Evolutionary conservation across 768 basidiomycete species (phyloP).

Genomic region (Trametes cinnabarina): DNA sequence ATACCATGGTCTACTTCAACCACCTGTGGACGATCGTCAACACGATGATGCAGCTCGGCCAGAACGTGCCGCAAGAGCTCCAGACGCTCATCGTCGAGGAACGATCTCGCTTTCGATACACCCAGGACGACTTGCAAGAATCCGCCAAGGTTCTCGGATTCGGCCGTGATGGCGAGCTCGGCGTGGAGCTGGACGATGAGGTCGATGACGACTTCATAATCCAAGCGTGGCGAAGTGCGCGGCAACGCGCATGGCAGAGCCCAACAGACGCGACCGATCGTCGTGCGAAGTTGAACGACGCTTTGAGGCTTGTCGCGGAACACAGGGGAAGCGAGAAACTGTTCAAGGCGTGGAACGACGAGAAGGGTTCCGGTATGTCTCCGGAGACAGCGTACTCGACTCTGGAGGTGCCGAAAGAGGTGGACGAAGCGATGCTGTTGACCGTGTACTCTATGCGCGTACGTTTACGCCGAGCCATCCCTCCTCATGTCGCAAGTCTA

Average conservation of each 20-base stretch:
- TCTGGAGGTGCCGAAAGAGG: slow-evolving; percentile 66
- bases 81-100: slow-evolving; percentile 62
- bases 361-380: slow-evolving; percentile 59
- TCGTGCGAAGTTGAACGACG: slow-evolving; percentile 59
- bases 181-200: slow-evolving; percentile 68
- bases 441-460: slow-evolving; percentile 73
- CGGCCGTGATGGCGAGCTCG: slow-evolving; percentile 53
- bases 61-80: slow-evolving; percentile 45
- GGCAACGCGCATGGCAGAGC: slow-evolving; percentile 56
- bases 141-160: slow-evolving; percentile 62
- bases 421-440: slow-evolving; percentile 75
- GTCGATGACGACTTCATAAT: slow-evolving; percentile 69
- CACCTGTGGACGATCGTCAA: slow-evolving; percentile 51
- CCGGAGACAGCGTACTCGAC: slow-evolving; percentile 69
- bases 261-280: slow-evolving; percentile 42
- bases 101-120: slow-evolving; percentile 62
- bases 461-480: too few relatives aligned
- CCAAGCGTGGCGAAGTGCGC: slow-evolving; percentile 63
- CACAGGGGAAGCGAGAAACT: slow-evolving; percentile 50
- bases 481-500: too few relatives aligned
- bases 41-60: slow-evolving; percentile 47
- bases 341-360: slow-evolving; percentile 50
- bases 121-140: slow-evolving; percentile 48
- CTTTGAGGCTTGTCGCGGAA: slow-evolving; percentile 69
- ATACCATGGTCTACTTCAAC: slow-evolving; percentile 64